Percentiles rank a stretch among this genome's conserved stretches.
These are phyloP conservation scores for Russula sp. DNA, from an alignment of 768 basidiomycete species.

Conservation along the genomic window DNA sequence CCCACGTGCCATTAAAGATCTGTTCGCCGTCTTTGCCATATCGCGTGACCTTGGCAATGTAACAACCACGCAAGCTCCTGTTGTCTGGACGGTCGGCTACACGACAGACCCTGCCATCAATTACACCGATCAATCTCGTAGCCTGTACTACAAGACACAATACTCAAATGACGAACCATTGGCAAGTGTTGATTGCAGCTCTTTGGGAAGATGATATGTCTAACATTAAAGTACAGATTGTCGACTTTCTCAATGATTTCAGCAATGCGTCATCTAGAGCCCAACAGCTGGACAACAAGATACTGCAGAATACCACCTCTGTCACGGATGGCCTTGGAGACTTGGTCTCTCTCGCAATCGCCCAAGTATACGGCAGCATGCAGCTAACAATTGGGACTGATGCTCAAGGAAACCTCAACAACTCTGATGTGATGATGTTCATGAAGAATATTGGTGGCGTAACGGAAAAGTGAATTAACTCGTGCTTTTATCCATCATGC, in stretches of 20 bases:
- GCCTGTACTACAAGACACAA: conserved; percentile 44
- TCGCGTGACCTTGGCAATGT: conserved; percentile 34
- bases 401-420: conserved; percentile 48
- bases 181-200: not conserved
- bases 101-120: conserved; percentile 33
- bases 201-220: not conserved
- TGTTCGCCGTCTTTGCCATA: conserved; percentile 34
- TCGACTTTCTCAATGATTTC: conserved; percentile 46
- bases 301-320: conserved; percentile 45
- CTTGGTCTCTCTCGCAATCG: conserved; percentile 50
- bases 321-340: conserved; percentile 52
- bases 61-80: conserved; percentile 25
- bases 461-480: conserved; percentile 38
- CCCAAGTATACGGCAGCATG: conserved; percentile 51
- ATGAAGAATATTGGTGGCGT: conserved; percentile 38
- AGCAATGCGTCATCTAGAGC: conserved; percentile 45
- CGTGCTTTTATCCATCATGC: not conserved
- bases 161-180: conserved; percentile 36
- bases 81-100: conserved; percentile 36
- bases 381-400: conserved; percentile 55
- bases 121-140: conserved; percentile 40
- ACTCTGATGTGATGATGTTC: conserved; percentile 50
- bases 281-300: conserved; percentile 46
- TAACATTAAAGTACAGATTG: conserved; percentile 37
- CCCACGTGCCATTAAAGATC: conserved; percentile 24